Evolutionary conservation across 345 rosid genomes (phyloP).

Genomic region (Eucalyptus caleyi): DNA sequence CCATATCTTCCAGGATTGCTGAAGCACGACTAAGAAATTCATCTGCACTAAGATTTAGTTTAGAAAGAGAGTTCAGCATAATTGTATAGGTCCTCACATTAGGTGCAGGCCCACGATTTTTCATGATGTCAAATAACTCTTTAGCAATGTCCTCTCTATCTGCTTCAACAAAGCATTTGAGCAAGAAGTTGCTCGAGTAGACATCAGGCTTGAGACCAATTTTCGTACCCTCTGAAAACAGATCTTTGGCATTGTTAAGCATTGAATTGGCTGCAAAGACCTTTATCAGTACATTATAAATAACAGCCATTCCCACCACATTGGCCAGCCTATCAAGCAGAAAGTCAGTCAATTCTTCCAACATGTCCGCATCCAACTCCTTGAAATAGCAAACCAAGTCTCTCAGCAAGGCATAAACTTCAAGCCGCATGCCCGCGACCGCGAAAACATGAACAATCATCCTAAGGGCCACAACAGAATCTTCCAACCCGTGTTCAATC

Average conservation of each 20-base stretch:
- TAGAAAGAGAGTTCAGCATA: conserved; percentile 31
- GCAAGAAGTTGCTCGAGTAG: conserved; percentile 42
- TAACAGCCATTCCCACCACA: conserved; percentile 1
- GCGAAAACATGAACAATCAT: conserved; percentile 22
- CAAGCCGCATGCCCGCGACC: conserved; percentile 8
- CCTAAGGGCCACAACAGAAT: conserved; percentile 13
- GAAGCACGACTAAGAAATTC: conserved; percentile 6
- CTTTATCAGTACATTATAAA: conserved; percentile 27
- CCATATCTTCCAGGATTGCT: conserved; percentile 26
- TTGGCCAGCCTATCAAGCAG: background rate
- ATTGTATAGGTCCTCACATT: conserved; percentile 39
- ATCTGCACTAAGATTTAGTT: conserved; percentile 2
- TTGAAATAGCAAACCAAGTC: conserved; percentile 13
- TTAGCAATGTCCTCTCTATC: conserved; percentile 2
- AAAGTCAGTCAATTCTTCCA: conserved; percentile 19
- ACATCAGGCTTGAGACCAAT: conserved; percentile 17
- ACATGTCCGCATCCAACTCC: conserved; percentile 13
- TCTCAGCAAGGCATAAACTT: conserved; percentile 30
- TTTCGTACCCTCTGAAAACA: conserved; percentile 8
- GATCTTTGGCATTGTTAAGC: conserved; percentile 27
- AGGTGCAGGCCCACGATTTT: conserved; percentile 30
- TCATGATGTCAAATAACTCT: conserved; percentile 22
- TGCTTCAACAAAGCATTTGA: conserved; percentile 34
- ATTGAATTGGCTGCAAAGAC: conserved; percentile 33
- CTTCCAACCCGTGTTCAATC: conserved; percentile 5